Base-by-base conservation (phyloP, 768 basidiomycete genomes). In the Xerocomus brunneocitrinus region DNA sequence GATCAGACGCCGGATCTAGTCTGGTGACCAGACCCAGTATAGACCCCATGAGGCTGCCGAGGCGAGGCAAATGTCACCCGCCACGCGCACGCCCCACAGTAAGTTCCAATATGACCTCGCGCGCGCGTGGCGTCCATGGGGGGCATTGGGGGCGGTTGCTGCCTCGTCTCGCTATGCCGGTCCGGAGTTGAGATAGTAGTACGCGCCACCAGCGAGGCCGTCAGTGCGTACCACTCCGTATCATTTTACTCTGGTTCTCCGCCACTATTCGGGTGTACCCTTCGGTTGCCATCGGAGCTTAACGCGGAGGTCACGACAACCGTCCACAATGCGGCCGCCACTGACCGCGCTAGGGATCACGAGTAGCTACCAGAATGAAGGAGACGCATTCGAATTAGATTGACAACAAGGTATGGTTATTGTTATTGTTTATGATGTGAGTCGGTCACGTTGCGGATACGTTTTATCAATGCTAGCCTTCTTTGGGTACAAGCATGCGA, bases 361-460 rank as follows among this genome's bases (percentile, higher is more conserved):
- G 34, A 42, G 57, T 14, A 64, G 62, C 40, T 65, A 67, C 56
- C 62, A 64, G 27, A 64, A 59, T 34, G 62, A 65, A 49, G 65
- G 47, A 3, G 52, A 51, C 22, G 24, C 52, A 5, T 65, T 55
- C 39, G 63, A 65, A 19, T n/a, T 1, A 5, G 34, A 61, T 35
- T 65, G 62, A 62, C 59, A 66, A 49, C 43, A 52, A 47, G 38
- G 60, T 59, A 42, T 5, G 38, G n/a, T 8, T 16, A 19, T 22
- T 9, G 38, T 39, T 4, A 3, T 8, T 16, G 16, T 6, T 3
- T 7, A 4, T 8, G 1, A 10, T 36, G 36, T n/a, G 16, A 16
- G 7, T 36, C n/a, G 36, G 9, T 30, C 30, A 30, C 8, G 9
- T 30, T 30, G 30, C 5, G 30, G 30, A 32, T 32, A 27, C 3